These are phyloP conservation scores for Chlamydomonas reinhardtii DNA, from an alignment of 163 green algal species.

Conservation along the genomic window DNA sequence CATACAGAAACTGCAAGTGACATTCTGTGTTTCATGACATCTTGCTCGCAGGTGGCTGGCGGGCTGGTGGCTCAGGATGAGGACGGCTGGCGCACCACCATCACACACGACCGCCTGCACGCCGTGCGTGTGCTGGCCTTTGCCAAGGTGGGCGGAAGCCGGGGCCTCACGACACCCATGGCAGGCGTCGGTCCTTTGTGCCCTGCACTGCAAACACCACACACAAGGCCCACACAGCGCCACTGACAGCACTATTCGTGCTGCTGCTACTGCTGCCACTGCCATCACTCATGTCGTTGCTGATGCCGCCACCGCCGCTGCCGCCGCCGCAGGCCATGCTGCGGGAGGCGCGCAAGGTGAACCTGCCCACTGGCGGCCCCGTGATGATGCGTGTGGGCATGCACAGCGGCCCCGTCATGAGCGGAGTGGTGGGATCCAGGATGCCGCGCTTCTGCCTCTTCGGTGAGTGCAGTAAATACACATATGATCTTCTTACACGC, in stretches of 20 bases:
- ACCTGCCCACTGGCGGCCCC: conserved; percentile 36
- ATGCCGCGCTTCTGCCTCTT: conserved; percentile 62
- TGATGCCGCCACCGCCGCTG: no score
- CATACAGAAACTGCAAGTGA: no score
- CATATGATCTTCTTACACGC: no score
- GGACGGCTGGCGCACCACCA: conserved; percentile 51
- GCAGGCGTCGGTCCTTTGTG: no score
- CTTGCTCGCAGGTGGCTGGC: conserved; percentile 20
- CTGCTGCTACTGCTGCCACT: no score
- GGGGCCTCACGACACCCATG: no score
- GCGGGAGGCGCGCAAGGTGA: conserved; percentile 34
- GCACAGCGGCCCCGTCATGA: conserved; percentile 52
- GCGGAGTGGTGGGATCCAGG: conserved; percentile 52
- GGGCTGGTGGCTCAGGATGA: conserved; percentile 37
- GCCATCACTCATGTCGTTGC: no score
- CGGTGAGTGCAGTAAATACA: no score
- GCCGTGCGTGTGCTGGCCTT: conserved; percentile 38
- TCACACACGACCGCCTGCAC: conserved; percentile 37
- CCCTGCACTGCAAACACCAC: no score
- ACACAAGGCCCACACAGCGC: not conserved
- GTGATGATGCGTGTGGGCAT: conserved; percentile 58
- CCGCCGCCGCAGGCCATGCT: conserved; percentile 20
- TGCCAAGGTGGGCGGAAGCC: conserved; percentile 17
- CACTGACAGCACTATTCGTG: not conserved
- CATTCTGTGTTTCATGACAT: no score